Evolutionary conservation across 2,329 filamentous ascomycete species (phyloP).

Genomic region (Alternaria sp.): DNA sequence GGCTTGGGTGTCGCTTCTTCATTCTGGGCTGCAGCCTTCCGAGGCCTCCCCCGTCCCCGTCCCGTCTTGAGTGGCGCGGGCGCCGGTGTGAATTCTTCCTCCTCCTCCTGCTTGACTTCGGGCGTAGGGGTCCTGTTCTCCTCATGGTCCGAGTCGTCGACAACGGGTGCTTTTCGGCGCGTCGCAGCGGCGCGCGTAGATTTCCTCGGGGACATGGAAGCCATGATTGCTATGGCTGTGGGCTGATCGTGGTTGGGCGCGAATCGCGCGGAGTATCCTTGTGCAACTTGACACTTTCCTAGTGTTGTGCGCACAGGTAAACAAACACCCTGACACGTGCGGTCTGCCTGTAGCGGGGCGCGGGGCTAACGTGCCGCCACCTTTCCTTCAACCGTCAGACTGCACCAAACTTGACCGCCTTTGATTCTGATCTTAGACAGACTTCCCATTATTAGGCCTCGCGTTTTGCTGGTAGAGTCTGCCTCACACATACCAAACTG

Average conservation of each 20-base stretch:
- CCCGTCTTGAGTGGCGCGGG: slow-evolving; percentile 68
- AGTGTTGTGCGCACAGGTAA: slow-evolving; percentile 24
- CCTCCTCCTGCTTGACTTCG: slow-evolving; percentile 65
- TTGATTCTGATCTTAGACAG: not conserved
- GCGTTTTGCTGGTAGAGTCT: too few species aligned
- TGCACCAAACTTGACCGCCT: not conserved
- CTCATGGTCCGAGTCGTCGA: slow-evolving; percentile 79
- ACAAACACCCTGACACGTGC: slow-evolving; percentile 31
- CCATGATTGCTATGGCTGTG: slow-evolving; percentile 42
- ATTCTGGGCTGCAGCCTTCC: slow-evolving; percentile 44
- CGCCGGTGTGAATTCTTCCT: slow-evolving; percentile 83
- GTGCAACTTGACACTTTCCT: slow-evolving; percentile 12
- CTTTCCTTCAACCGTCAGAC: not conserved
- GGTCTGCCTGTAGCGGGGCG: slow-evolving; percentile 14
- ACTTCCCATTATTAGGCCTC: not conserved
- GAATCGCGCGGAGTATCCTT: slow-evolving; percentile 10
- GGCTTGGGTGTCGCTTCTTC: slow-evolving; percentile 53
- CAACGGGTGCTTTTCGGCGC: slow-evolving; percentile 70
- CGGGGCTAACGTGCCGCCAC: slow-evolving; percentile 5
- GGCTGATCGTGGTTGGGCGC: slow-evolving; percentile 14
- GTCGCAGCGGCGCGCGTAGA: slow-evolving; percentile 66
- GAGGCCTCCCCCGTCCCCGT: slow-evolving; percentile 62
- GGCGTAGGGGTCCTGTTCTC: slow-evolving; percentile 66
- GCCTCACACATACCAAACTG: not conserved
- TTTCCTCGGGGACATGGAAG: slow-evolving; percentile 55